Percentiles rank a stretch among this genome's conserved stretches.
Conservation (phyloP, 371 early-diverging fungal species). For the Mortierella sp. region DNA sequence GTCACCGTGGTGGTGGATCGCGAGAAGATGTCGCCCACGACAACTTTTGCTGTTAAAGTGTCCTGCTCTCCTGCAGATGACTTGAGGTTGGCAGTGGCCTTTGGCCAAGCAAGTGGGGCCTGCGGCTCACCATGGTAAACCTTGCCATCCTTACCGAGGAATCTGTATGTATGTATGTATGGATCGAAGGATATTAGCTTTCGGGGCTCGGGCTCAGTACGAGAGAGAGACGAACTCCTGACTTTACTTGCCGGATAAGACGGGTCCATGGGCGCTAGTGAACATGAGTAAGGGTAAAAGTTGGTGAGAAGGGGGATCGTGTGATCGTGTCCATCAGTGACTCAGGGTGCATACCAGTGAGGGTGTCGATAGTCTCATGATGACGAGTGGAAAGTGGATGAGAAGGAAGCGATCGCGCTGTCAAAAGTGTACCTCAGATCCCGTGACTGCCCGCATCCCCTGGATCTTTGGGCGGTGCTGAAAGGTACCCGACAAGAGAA, state of each 20-base stretch:
- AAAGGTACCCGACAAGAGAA: too few species aligned
- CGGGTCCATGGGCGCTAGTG: slow-evolving; percentile 40
- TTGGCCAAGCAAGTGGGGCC: slow-evolving; percentile 31
- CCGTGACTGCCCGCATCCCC: too few species aligned
- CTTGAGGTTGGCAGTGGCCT: slow-evolving; percentile 20
- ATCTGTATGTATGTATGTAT: too few species aligned
- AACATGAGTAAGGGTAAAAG: background rate
- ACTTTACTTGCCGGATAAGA: slow-evolving; percentile 18
- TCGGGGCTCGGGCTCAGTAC: background rate
- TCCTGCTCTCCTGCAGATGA: slow-evolving; percentile 18
- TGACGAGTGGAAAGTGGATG: too few species aligned
- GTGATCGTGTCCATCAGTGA: background rate
- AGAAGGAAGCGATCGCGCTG: too few species aligned
- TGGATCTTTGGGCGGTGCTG: too few species aligned
- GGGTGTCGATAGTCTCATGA: too few species aligned
- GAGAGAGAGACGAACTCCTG: background rate
- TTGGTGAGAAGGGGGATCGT: background rate
- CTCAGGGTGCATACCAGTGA: too few species aligned
- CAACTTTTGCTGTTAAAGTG: slow-evolving; percentile 55
- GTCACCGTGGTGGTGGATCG: slow-evolving; percentile 47
- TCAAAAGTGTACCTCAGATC: too few species aligned
- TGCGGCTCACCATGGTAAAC: slow-evolving; percentile 60
- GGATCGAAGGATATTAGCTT: background rate
- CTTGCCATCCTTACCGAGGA: slow-evolving; percentile 59
- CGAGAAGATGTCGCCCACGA: slow-evolving; percentile 58